phyloP scores from a whole-genome alignment of 2,329 filamentous ascomycete genomes.

The Talaromyces rugulosus region DNA sequence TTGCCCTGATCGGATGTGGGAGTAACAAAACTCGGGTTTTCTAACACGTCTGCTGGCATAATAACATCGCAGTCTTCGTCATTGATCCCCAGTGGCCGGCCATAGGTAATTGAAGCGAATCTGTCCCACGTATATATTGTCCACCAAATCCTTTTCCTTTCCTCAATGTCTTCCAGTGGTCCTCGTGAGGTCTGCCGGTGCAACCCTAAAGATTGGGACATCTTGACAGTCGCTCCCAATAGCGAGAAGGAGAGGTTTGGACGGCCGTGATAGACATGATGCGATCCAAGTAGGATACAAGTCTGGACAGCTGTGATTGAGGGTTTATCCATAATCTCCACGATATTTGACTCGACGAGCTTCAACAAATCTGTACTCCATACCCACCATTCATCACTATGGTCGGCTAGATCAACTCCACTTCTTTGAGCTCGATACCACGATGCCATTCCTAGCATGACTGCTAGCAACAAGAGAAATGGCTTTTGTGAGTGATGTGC shows the following conservation, averaged over 20 bases:
- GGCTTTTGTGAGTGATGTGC: neutral
- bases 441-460: neutral
- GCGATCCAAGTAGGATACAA: constrained; percentile 38
- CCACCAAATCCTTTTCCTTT: constrained; percentile 40
- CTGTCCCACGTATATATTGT: constrained; percentile 42
- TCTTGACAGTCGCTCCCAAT: constrained; percentile 35
- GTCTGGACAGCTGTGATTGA: constrained; percentile 35
- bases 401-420: neutral
- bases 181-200: constrained; percentile 26
- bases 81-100: constrained; percentile 38
- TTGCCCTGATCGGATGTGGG: neutral
- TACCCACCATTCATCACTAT: neutral
- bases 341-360: constrained; percentile 27
- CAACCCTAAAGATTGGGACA: constrained; percentile 31
- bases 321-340: constrained; percentile 41
- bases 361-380: neutral
- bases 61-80: constrained; percentile 33
- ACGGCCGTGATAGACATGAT: constrained; percentile 40
- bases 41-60: neutral
- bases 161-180: constrained; percentile 25
- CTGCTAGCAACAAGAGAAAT: neutral
- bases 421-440: neutral
- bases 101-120: constrained; percentile 40
- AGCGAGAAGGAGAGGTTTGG: constrained; percentile 38
- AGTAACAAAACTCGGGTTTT: neutral